phyloP scores from a whole-genome alignment of 2,329 filamentous ascomycete species.

The Calonectria leucothoes region DNA sequence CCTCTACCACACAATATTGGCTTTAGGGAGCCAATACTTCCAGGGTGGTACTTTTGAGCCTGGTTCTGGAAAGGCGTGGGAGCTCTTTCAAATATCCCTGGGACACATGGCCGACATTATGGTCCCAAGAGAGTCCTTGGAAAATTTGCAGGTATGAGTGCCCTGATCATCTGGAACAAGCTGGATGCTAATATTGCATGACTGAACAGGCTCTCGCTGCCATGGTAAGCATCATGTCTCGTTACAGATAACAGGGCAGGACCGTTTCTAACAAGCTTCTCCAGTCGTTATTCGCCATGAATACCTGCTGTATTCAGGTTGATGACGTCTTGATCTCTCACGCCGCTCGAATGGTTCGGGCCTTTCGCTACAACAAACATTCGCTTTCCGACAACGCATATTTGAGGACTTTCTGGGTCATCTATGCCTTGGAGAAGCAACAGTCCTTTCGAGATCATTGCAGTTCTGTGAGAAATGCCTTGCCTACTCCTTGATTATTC shows the following conservation, averaged over 20 bases:
- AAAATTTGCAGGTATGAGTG: neutral
- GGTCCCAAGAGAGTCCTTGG: conserved; percentile 6
- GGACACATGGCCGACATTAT: conserved; percentile 30
- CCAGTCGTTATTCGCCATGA: conserved; percentile 51
- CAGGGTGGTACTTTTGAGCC: conserved; percentile 34
- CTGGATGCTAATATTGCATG: neutral
- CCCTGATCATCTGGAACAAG: too few species aligned
- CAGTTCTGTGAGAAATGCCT: neutral
- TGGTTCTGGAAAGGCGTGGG: conserved; percentile 30
- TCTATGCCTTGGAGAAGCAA: conserved; percentile 54
- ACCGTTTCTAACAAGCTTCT: neutral
- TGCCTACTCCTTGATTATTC: neutral
- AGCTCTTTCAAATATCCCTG: conserved; percentile 32
- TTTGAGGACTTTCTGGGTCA: conserved; percentile 51
- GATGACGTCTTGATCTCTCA: conserved; percentile 46
- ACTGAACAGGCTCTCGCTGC: neutral
- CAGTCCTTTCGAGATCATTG: neutral
- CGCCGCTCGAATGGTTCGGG: conserved; percentile 48
- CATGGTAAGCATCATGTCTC: neutral
- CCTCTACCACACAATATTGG: conserved; percentile 47
- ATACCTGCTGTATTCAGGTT: conserved; percentile 47
- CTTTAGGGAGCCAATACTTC: conserved; percentile 48
- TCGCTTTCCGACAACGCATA: conserved; percentile 23
- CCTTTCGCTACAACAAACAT: conserved; percentile 44
- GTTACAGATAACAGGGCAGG: neutral